A percentile compares a stretch with the other conserved stretches of the same genome.
Evolutionary conservation across 352 stramenopile genomes (phyloP).

Genomic region (Thalassiosira mediterranea): DNA sequence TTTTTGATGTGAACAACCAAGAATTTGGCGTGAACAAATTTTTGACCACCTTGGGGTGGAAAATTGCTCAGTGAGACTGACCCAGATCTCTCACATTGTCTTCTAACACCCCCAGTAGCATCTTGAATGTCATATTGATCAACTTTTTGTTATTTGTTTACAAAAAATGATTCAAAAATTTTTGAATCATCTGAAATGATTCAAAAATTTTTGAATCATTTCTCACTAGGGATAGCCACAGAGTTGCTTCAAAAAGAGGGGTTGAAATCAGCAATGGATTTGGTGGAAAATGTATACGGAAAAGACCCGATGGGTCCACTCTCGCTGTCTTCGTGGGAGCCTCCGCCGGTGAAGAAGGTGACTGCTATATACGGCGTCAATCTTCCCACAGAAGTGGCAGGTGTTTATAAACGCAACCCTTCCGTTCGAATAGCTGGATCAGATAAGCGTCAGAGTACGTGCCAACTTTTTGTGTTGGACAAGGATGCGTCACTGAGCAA

Average conservation of each 20-base stretch:
- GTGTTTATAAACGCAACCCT: slow-evolving; percentile 31
- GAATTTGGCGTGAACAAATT: no score
- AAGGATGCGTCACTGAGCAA: slow-evolving; percentile 26
- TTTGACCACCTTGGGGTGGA: no score
- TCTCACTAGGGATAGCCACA: slow-evolving; percentile 1
- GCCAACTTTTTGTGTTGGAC: slow-evolving; percentile 25
- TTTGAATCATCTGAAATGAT: no score
- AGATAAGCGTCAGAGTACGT: neutral
- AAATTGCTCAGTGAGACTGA: no score
- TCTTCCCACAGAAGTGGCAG: slow-evolving; percentile 44
- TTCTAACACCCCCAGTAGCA: no score
- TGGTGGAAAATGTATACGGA: slow-evolving; percentile 28
- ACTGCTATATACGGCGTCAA: slow-evolving; percentile 61
- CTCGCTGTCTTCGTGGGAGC: slow-evolving; percentile 23
- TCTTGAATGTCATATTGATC: no score
- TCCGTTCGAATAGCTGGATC: slow-evolving; percentile 11
- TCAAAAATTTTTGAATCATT: no score
- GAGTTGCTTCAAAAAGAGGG: slow-evolving; percentile 23
- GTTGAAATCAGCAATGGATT: slow-evolving; percentile 11
- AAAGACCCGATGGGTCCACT: slow-evolving; percentile 35
- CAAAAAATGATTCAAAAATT: no score
- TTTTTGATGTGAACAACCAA: no score
- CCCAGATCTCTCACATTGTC: no score
- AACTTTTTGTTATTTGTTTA: no score
- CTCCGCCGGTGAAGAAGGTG: slow-evolving; percentile 53